A percentile compares a stretch with the other conserved stretches of the same genome.
phyloP scores from a whole-genome alignment of 306 rosid species.

The Cajanus cajan region DNA sequence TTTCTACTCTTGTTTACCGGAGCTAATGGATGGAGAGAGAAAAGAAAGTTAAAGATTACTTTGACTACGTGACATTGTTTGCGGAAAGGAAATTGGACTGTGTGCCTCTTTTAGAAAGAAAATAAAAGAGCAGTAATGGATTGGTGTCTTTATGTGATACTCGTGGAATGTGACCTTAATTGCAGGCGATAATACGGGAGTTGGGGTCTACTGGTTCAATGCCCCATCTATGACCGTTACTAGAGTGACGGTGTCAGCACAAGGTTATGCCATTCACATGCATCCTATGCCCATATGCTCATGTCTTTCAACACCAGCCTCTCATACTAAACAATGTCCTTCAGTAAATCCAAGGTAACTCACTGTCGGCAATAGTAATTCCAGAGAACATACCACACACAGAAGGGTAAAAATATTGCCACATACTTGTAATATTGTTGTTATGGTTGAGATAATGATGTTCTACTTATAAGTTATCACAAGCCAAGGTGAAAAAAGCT shows the following conservation, averaged over 20 bases:
- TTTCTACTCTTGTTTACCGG: too few species aligned
- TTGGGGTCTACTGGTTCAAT: conserved; percentile 23
- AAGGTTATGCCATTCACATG: conserved; percentile 14
- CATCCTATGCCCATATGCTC: conserved; percentile 11
- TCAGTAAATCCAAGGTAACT: not conserved
- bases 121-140: not conserved
- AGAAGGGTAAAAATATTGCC: too few species aligned
- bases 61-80: not conserved
- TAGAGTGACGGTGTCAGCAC: not conserved
- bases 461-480: not conserved
- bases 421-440: not conserved
- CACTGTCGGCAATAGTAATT: conserved; percentile 28
- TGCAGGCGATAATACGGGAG: not conserved
- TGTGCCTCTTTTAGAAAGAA: not conserved
- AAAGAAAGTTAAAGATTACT: not conserved
- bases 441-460: not conserved
- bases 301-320: not conserved
- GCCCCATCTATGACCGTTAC: too few species aligned
- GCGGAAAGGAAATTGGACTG: not conserved
- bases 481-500: not conserved
- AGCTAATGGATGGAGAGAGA: too few species aligned
- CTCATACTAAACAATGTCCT: not conserved
- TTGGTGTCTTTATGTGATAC: not conserved
- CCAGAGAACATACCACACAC: not conserved
- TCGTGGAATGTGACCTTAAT: conserved; percentile 23